phyloP scores from a whole-genome alignment of 2,329 filamentous ascomycete genomes.

The Ustilaginoidea virens region DNA sequence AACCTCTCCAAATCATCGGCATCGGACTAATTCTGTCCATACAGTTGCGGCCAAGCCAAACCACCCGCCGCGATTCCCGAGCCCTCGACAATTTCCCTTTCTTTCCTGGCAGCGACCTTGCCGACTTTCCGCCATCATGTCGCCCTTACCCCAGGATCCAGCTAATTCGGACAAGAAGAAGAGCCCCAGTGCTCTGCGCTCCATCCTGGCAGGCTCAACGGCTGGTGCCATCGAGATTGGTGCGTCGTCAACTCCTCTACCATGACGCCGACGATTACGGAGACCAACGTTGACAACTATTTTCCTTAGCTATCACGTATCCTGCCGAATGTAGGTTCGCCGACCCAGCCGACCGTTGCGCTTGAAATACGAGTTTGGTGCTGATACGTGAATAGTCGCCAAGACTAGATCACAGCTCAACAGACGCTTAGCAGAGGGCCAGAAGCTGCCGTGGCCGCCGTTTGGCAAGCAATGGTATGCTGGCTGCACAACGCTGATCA shows the following conservation, averaged over 20 bases:
- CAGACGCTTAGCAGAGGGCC: conserved; percentile 57
- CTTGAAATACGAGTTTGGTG: background rate
- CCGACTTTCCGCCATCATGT: conserved; percentile 13
- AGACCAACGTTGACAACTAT: background rate
- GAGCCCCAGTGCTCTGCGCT: conserved; percentile 66
- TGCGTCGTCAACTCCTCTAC: conserved; percentile 21
- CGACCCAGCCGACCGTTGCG: background rate
- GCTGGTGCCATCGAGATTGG: conserved; percentile 91
- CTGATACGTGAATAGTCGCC: conserved; percentile 43
- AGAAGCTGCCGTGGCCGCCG: conserved; percentile 89
- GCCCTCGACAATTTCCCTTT: background rate
- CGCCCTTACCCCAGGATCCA: conserved; percentile 11
- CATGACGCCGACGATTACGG: background rate
- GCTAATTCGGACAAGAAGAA: conserved; percentile 20
- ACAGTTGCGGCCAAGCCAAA: no score
- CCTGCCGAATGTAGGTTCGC: conserved; percentile 66
- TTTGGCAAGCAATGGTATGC: conserved; percentile 96
- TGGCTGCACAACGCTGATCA: conserved; percentile 90
- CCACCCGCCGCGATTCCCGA: background rate
- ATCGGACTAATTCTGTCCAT: no score
- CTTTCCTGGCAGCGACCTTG: background rate
- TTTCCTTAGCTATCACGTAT: conserved; percentile 59
- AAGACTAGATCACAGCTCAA: conserved; percentile 95
- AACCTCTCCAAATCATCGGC: no score
- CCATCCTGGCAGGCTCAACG: conserved; percentile 81